phyloP scores from a whole-genome alignment of 352 stramenopile genomes.

The Aphanomyces cochlioides region DNA sequence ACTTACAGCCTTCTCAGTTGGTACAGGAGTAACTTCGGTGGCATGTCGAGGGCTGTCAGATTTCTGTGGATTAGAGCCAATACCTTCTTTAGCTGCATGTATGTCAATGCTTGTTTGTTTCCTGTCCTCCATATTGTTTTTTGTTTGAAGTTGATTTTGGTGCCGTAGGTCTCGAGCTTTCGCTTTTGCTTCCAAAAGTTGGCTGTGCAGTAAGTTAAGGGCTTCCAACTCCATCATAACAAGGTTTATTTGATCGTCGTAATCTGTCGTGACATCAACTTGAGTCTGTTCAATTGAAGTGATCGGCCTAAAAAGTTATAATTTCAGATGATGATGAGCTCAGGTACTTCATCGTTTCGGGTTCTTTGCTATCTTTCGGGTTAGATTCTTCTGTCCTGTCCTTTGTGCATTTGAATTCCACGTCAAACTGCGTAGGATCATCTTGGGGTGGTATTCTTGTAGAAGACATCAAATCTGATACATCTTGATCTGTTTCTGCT shows the following conservation, averaged over 20 bases:
- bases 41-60: not conserved
- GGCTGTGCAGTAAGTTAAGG: constrained; percentile 8
- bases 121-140: no score
- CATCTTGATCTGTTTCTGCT: not conserved
- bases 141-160: no score
- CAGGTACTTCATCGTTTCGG: not conserved
- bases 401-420: not conserved
- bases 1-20: not conserved
- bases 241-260: constrained; percentile 1
- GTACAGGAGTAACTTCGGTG: not conserved
- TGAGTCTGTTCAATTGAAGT: not conserved
- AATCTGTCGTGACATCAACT: not conserved
- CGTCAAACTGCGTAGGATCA: not conserved
- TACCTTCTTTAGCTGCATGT: no score
- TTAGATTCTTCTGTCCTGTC: not conserved
- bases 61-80: no score
- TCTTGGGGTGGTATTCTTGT: no score
- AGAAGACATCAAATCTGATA: not conserved
- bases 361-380: not conserved
- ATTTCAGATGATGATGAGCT: not conserved
- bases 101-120: no score
- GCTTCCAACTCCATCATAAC: constrained; percentile 14
- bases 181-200: constrained; percentile 9
- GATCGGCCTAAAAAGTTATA: not conserved
- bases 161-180: not conserved